Evolutionary conservation across 805 yeast species (phyloP).

Genomic region (Metschnikowia peoriensis): DNA sequence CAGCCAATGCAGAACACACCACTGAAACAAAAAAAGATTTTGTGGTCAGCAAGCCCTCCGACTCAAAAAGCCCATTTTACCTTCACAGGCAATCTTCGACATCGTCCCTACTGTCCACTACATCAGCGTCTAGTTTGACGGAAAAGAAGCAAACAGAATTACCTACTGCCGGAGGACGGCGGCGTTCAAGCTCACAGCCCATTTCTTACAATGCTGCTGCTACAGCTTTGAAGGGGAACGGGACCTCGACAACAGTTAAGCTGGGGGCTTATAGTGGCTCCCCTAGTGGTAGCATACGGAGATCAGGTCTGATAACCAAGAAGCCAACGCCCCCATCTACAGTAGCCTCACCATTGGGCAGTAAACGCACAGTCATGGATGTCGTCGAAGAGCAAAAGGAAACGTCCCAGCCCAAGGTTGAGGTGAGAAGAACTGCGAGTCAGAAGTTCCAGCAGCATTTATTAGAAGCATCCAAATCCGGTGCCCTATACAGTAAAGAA

Average conservation of each 20-base stretch:
- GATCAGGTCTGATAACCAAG: constrained; percentile 8
- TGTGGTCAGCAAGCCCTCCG: neutral
- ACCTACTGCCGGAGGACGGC: constrained; percentile 22
- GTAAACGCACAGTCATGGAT: constrained; percentile 8
- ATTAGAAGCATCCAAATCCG: constrained; percentile 37
- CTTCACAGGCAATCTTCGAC: constrained; percentile 8
- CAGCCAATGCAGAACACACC: neutral
- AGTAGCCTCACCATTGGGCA: constrained; percentile 8
- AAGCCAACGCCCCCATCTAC: constrained; percentile 2
- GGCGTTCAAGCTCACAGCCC: constrained; percentile 40
- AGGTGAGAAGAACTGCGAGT: constrained; percentile 26
- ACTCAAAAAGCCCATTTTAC: constrained; percentile 2
- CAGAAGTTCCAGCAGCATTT: constrained; percentile 41
- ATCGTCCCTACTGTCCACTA: constrained; percentile 9
- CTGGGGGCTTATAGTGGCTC: constrained; percentile 13
- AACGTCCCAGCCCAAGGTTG: neutral
- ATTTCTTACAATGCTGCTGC: constrained; percentile 27
- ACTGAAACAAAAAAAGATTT: neutral
- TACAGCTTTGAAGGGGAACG: constrained; percentile 24
- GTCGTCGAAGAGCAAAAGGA: constrained; percentile 16
- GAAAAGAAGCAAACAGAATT: constrained; percentile 11
- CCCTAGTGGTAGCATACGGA: constrained; percentile 16
- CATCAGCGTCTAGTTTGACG: neutral
- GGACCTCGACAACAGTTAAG: neutral
- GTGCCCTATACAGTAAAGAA: constrained; percentile 37